phyloP scores from a whole-genome alignment of 2,329 filamentous ascomycete species.

The Cadophora sp. region DNA sequence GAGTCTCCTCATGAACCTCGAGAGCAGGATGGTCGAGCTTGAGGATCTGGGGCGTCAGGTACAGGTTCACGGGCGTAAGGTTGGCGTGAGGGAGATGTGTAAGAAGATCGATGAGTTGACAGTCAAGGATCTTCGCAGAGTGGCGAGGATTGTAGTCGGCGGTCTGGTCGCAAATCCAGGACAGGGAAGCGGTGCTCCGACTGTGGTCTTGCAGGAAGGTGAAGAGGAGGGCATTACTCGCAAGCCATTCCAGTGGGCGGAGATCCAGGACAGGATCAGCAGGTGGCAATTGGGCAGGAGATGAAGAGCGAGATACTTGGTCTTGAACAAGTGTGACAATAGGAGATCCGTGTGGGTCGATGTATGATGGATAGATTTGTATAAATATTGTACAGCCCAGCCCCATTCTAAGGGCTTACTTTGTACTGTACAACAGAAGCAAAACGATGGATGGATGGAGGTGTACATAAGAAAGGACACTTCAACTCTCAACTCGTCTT shows the following conservation, averaged over 20 bases:
- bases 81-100: slow-evolving; percentile 94
- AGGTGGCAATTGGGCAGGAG: slow-evolving; percentile 80
- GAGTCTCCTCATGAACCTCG: slow-evolving; percentile 94
- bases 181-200: slow-evolving; percentile 83
- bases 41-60: slow-evolving; percentile 95
- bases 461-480: background rate
- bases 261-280: slow-evolving; percentile 86
- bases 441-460: background rate
- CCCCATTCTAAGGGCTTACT: background rate
- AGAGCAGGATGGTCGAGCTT: slow-evolving; percentile 95
- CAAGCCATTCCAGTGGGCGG: slow-evolving; percentile 79
- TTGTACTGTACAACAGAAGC: slow-evolving; percentile 24
- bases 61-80: slow-evolving; percentile 93
- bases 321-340: background rate
- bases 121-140: slow-evolving; percentile 79
- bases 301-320: slow-evolving; percentile 43
- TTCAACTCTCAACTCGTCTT: background rate
- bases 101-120: slow-evolving; percentile 82
- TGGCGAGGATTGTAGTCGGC: slow-evolving; percentile 79
- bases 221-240: slow-evolving; percentile 70
- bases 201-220: slow-evolving; percentile 93
- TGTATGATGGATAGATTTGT: slow-evolving; percentile 18
- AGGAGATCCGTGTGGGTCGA: background rate
- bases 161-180: slow-evolving; percentile 79
- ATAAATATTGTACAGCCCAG: slow-evolving; percentile 27